phyloP scores from a whole-genome alignment of 2,329 filamentous ascomycete genomes.

The Tolypocladium capitatum region DNA sequence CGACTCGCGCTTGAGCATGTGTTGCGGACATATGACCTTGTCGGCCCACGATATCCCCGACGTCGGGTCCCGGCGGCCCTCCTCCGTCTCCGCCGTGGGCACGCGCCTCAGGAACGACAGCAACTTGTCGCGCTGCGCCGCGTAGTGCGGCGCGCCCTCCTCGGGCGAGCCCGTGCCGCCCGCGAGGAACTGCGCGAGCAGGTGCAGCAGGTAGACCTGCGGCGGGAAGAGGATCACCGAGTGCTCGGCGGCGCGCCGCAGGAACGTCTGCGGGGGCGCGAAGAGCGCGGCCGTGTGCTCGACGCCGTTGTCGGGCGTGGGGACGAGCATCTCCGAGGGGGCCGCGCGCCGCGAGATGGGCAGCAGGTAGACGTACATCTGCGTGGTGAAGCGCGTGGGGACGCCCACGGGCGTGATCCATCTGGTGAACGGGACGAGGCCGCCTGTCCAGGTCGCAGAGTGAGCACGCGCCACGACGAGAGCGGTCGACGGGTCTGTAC shows the following conservation, averaged over 20 bases:
- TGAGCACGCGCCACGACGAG: neutral
- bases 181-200: conserved; percentile 41
- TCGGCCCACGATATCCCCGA: conserved; percentile 40
- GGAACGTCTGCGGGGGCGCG: conserved; percentile 55
- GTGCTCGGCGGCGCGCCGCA: conserved; percentile 46
- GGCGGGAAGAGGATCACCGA: conserved; percentile 82
- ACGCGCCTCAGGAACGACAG: conserved; percentile 35
- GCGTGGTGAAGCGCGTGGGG: conserved; percentile 74
- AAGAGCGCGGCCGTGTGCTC: conserved; percentile 66
- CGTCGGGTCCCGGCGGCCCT: conserved; percentile 25
- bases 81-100: conserved; percentile 27
- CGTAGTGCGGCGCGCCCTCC: conserved; percentile 22
- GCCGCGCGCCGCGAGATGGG: conserved; percentile 35
- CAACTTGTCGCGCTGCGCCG: conserved; percentile 36
- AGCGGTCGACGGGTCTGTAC: conserved; percentile 5
- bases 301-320: conserved; percentile 55
- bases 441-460: conserved; percentile 25
- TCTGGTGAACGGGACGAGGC: conserved; percentile 69
- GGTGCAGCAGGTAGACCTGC: conserved; percentile 60
- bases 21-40: conserved; percentile 47
- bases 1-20: conserved; percentile 27
- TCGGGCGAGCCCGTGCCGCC: conserved; percentile 16
- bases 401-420: conserved; percentile 75
- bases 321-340: conserved; percentile 42
- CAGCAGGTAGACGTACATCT: conserved; percentile 93